phyloP scores from a whole-genome alignment of 345 rosid genomes.

The Ceriops zippeliana region DNA sequence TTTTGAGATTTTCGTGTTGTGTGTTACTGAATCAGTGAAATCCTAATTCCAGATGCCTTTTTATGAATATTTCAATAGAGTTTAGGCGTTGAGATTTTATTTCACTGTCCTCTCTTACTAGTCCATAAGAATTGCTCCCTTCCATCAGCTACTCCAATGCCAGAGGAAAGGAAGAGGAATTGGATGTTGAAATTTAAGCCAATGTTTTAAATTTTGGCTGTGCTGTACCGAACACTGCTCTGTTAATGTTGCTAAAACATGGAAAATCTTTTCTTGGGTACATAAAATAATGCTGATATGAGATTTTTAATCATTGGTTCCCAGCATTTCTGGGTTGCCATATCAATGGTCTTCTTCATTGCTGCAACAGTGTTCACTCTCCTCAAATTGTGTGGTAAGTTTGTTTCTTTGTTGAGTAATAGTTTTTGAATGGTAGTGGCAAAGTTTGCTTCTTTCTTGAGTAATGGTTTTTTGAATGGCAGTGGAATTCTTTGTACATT shows the following conservation, averaged over 20 bases:
- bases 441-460: conserved; percentile 23
- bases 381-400: conserved; percentile 82
- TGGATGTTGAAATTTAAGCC: no score
- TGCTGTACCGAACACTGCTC: not conserved
- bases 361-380: conserved; percentile 87
- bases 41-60: no score
- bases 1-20: no score
- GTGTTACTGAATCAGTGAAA: no score
- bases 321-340: conserved; percentile 93
- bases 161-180: no score
- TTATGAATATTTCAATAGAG: no score
- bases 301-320: conserved; percentile 31
- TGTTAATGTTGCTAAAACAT: not conserved
- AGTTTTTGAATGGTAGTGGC: not conserved
- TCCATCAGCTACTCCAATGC: no score
- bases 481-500: not conserved
- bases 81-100: no score
- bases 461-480: not conserved
- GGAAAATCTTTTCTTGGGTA: not conserved
- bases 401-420: not conserved
- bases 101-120: no score
- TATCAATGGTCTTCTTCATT: conserved; percentile 87
- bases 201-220: no score
- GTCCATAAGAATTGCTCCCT: no score
- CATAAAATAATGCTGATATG: conserved; percentile 13